Conservation (phyloP, 2,329 filamentous ascomycete species). For the Mariannaea sp. region DNA sequence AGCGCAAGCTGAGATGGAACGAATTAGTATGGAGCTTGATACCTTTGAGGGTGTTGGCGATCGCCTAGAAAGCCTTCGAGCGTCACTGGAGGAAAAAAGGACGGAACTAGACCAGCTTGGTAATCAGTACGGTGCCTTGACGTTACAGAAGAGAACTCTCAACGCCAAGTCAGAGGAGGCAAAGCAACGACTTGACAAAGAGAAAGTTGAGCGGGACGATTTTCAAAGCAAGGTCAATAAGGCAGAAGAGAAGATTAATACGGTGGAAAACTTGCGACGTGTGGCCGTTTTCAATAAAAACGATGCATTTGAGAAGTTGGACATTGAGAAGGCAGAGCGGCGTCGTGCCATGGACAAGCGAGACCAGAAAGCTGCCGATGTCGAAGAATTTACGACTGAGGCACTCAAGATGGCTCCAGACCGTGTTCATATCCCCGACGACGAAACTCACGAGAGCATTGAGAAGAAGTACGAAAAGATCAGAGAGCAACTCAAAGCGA, state of each 20-base stretch:
- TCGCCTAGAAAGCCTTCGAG: slow-evolving; percentile 62
- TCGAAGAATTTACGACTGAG: slow-evolving; percentile 59
- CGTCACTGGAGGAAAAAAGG: slow-evolving; percentile 61
- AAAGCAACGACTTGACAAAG: slow-evolving; percentile 43
- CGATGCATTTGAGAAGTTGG: slow-evolving; percentile 56
- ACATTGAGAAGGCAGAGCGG: slow-evolving; percentile 53
- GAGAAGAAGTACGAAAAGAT: slow-evolving; percentile 60
- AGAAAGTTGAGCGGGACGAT: slow-evolving; percentile 44
- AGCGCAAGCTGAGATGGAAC: slow-evolving; percentile 62
- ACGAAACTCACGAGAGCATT: slow-evolving; percentile 64
- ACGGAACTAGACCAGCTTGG: slow-evolving; percentile 55
- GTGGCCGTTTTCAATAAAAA: slow-evolving; percentile 67
- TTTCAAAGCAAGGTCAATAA: slow-evolving; percentile 58
- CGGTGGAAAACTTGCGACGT: slow-evolving; percentile 53
- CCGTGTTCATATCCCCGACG: slow-evolving; percentile 66
- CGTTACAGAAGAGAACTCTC: slow-evolving; percentile 54
- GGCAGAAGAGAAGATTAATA: slow-evolving; percentile 57
- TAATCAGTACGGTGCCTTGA: slow-evolving; percentile 59
- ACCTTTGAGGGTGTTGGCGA: slow-evolving; percentile 70
- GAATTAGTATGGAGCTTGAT: slow-evolving; percentile 63
- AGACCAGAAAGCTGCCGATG: slow-evolving; percentile 51
- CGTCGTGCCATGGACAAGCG: slow-evolving; percentile 52
- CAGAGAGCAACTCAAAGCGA: slow-evolving; percentile 60
- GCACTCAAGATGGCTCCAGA: slow-evolving; percentile 58
- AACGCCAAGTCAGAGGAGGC: slow-evolving; percentile 50